Conservation (phyloP, 1,139 yeast genomes). For the Yamadazyma diospyri region DNA sequence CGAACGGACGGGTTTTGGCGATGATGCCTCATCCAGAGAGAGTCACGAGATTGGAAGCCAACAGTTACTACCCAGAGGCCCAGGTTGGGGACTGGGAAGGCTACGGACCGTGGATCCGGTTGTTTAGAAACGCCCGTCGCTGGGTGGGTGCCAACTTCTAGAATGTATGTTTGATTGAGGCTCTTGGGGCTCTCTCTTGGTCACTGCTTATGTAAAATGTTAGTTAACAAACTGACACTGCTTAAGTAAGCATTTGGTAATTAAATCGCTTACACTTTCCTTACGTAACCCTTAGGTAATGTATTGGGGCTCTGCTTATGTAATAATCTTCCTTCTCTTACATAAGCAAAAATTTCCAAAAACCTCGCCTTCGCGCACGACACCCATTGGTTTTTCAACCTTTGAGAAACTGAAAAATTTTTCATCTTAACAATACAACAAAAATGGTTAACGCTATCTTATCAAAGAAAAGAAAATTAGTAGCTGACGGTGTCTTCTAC, state of each 20-base stretch:
- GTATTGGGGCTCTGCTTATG: slow-evolving; percentile 2
- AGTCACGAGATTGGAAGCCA: slow-evolving; percentile 79
- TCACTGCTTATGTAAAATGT: too few relatives aligned
- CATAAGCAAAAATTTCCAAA: slow-evolving; percentile 6
- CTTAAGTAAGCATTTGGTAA: too few relatives aligned
- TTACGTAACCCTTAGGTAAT: too few relatives aligned
- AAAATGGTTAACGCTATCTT: slow-evolving; percentile 53
- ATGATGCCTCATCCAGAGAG: slow-evolving; percentile 99
- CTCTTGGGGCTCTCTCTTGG: too few relatives aligned
- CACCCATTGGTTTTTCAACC: too few relatives aligned
- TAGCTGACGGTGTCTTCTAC: slow-evolving; percentile 99
- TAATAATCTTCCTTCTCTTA: slow-evolving; percentile 5
- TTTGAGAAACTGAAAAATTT: slow-evolving; percentile 2
- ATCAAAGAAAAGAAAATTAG: slow-evolving; percentile 86
- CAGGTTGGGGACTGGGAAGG: slow-evolving; percentile 64
- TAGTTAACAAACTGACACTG: too few relatives aligned
- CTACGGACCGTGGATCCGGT: slow-evolving; percentile 92
- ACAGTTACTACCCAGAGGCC: slow-evolving; percentile 83
- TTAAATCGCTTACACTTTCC: too few relatives aligned
- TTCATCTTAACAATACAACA: slow-evolving; percentile 6
- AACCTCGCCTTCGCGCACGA: neutral
- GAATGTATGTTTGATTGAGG: neutral
- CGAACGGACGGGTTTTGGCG: slow-evolving; percentile 92
- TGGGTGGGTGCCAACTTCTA: slow-evolving; percentile 55
- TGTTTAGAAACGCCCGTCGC: slow-evolving; percentile 89